Percentiles rank a stretch among this genome's conserved stretches.
Evolutionary conservation across 2,329 filamentous ascomycete species (phyloP).

Genomic region (Zopfia rhizophila): DNA sequence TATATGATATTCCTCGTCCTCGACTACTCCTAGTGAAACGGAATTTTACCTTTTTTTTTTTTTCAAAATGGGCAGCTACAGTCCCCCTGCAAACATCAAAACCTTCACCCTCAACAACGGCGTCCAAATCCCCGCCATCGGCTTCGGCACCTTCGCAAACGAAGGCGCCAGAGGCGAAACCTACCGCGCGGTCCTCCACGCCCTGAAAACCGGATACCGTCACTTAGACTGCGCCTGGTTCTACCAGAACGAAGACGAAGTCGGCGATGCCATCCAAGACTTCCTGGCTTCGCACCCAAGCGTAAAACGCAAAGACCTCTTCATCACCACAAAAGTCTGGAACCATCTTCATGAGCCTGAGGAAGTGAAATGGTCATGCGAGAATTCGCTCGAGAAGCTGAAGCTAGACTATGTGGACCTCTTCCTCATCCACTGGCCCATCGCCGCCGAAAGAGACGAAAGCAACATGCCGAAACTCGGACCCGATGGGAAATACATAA

Average conservation of each 20-base stretch:
- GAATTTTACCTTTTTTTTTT: constrained; percentile 1
- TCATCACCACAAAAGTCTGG: constrained; percentile 79
- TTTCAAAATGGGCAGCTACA: constrained; percentile 37
- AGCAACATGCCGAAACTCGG: constrained; percentile 67
- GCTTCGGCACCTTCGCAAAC: constrained; percentile 78
- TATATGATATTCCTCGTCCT: constrained; percentile 7
- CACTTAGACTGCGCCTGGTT: constrained; percentile 76
- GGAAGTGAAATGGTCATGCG: constrained; percentile 67
- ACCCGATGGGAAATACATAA: constrained; percentile 66
- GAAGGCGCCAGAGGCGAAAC: constrained; percentile 69
- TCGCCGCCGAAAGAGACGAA: constrained; percentile 62
- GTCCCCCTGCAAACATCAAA: constrained; percentile 45
- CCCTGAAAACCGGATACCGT: constrained; percentile 69
- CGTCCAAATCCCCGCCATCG: constrained; percentile 73
- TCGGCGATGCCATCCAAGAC: constrained; percentile 71
- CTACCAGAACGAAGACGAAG: constrained; percentile 77
- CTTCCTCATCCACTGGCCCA: constrained; percentile 73
- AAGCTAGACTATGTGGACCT: constrained; percentile 73
- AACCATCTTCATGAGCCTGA: constrained; percentile 66
- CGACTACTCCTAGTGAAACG: neutral
- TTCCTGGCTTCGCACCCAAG: constrained; percentile 66
- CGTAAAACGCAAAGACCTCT: constrained; percentile 69
- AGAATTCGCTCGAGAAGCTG: constrained; percentile 72
- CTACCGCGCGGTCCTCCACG: constrained; percentile 67
- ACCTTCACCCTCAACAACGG: constrained; percentile 67